Evolutionary conservation across 768 basidiomycete genomes (phyloP).

Genomic region (Lactarius psammicola): DNA sequence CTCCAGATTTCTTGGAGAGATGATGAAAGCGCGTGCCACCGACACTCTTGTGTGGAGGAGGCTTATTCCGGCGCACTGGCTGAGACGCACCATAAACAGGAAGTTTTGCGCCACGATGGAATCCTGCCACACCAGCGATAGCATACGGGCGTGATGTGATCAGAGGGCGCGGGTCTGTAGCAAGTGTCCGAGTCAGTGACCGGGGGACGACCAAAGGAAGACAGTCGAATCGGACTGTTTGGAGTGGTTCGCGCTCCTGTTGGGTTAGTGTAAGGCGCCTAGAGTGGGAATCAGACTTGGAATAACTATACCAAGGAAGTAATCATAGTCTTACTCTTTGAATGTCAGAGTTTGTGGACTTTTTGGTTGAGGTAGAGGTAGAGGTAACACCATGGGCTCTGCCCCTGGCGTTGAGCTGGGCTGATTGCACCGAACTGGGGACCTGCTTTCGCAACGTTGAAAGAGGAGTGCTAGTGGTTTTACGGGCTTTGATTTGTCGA

Average conservation of each 20-base stretch:
- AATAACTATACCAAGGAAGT: neutral
- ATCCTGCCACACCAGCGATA: constrained; percentile 21
- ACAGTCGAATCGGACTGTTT: neutral
- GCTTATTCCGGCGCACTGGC: constrained; percentile 13
- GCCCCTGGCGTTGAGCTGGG: neutral
- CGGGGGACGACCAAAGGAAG: neutral
- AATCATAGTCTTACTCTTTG: constrained; percentile 1
- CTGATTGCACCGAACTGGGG: neutral
- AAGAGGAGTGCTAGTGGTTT: constrained; percentile 1
- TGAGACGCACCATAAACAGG: neutral
- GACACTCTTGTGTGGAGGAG: constrained; percentile 15
- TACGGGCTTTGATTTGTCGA: constrained; percentile 12
- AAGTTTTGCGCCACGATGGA: constrained; percentile 17
- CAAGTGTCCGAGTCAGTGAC: neutral
- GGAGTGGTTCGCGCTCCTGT: neutral
- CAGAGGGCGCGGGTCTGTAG: constrained; percentile 6
- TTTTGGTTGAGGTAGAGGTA: neutral
- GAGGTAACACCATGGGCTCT: neutral
- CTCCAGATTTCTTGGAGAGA: neutral
- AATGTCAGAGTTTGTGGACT: neutral
- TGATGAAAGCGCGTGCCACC: neutral
- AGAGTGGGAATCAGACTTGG: constrained; percentile 8
- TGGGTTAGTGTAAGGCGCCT: neutral
- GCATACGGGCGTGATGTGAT: constrained; percentile 17
- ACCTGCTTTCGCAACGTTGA: constrained; percentile 17